These are phyloP conservation scores for Cyberlindnera veronae DNA, from an alignment of 805 yeast genomes.

Conservation along the genomic window DNA sequence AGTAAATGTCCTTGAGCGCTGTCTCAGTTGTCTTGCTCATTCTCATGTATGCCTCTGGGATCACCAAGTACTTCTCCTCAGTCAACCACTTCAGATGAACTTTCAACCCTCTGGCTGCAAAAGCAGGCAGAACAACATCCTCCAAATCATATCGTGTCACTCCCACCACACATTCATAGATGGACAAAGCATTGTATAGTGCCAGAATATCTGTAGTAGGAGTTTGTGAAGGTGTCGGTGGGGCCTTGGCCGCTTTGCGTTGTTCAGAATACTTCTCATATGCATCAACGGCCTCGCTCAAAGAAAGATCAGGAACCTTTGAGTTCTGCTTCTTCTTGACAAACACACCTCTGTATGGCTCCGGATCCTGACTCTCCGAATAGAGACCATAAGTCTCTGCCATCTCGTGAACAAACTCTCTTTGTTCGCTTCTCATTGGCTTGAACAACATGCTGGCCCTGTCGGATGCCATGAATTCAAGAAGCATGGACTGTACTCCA, in stretches of 20 bases:
- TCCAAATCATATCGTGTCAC: conserved; percentile 35
- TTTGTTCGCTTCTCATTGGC: conserved; percentile 67
- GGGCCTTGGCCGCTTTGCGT: too few species aligned
- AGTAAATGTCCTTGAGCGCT: conserved; percentile 40
- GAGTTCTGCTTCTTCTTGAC: conserved; percentile 38
- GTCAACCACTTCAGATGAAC: conserved; percentile 39
- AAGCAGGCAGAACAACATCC: conserved; percentile 27
- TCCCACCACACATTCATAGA: conserved; percentile 53
- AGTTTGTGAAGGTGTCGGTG: too few species aligned
- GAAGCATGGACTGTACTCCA: conserved; percentile 52
- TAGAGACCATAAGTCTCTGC: conserved; percentile 56
- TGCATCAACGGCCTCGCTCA: conserved; percentile 42
- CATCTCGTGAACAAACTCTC: conserved; percentile 67
- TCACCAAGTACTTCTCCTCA: conserved; percentile 41
- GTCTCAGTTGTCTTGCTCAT: conserved; percentile 39
- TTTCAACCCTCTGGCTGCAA: conserved; percentile 15
- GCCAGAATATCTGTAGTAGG: conserved; percentile 16
- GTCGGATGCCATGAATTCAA: conserved; percentile 43
- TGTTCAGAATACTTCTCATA: conserved; percentile 33
- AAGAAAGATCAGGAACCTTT: conserved; percentile 40
- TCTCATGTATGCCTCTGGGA: conserved; percentile 34
- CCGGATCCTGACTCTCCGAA: conserved; percentile 76
- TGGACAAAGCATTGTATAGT: conserved; percentile 49
- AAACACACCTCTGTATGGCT: conserved; percentile 72
- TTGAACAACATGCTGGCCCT: conserved; percentile 55